These are phyloP conservation scores for Hirsutella thompsonii DNA, from an alignment of 2,329 filamentous ascomycete genomes.

Conservation along the genomic window DNA sequence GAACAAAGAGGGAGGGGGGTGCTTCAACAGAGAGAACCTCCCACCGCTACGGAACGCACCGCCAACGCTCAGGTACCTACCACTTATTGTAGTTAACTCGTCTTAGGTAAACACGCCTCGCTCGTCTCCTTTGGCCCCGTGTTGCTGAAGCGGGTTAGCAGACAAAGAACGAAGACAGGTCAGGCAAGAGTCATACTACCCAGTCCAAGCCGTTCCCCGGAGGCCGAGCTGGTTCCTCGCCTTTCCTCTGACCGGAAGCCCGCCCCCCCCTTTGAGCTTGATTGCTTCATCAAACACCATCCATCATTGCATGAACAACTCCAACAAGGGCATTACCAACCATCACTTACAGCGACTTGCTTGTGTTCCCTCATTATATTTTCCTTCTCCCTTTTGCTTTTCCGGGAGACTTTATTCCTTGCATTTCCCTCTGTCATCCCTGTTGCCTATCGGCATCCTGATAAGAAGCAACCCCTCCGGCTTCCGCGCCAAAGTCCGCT, in stretches of 20 bases:
- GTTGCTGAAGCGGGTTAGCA: no score
- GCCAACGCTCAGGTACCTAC: no score
- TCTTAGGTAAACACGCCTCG: no score
- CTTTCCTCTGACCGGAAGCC: not conserved
- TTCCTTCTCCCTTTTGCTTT: not conserved
- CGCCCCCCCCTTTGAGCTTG: not conserved
- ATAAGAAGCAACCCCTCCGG: slow-evolving; percentile 4
- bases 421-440: not conserved
- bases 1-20: no score
- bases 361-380: not conserved
- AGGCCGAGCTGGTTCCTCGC: no score
- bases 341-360: not conserved
- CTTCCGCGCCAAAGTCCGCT: not conserved
- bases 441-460: not conserved
- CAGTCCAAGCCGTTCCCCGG: no score
- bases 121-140: no score
- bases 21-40: no score
- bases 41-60: no score
- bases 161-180: no score
- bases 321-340: not conserved
- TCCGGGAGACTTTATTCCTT: not conserved
- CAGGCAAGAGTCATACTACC: not conserved
- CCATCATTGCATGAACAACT: not conserved
- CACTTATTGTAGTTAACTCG: no score
- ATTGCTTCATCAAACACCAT: not conserved